Conservation (phyloP, 1,139 yeast species). For the Taphrina sp. region DNA sequence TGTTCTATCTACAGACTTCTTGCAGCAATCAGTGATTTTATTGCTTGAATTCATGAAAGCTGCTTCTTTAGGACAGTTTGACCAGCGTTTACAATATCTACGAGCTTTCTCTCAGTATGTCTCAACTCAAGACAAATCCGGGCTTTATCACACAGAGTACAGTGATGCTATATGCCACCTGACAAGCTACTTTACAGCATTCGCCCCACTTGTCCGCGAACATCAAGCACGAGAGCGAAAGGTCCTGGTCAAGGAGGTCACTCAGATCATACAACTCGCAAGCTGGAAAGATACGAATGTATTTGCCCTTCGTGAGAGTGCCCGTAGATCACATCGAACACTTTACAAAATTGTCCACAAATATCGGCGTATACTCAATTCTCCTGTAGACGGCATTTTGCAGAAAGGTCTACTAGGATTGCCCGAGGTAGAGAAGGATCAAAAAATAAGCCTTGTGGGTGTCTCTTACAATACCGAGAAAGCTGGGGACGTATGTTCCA, state of each 20-base stretch:
- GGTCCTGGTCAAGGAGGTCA: constrained; percentile 69
- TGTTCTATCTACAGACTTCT: constrained; percentile 43
- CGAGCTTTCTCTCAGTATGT: constrained; percentile 34
- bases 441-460: constrained; percentile 8
- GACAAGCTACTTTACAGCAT: constrained; percentile 65
- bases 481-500: background rate
- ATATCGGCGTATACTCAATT: constrained; percentile 63
- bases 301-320: constrained; percentile 89
- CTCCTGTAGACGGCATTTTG: constrained; percentile 56
- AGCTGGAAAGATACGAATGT: constrained; percentile 97
- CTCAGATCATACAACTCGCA: constrained; percentile 81
- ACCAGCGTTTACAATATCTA: constrained; percentile 61
- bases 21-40: constrained; percentile 58
- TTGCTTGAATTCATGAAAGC: constrained; percentile 73
- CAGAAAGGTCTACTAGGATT: constrained; percentile 70
- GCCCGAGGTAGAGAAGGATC: constrained; percentile 35
- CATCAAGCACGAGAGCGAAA: constrained; percentile 52
- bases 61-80: constrained; percentile 60
- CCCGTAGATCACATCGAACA: constrained; percentile 78
- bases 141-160: constrained; percentile 34
- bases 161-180: constrained; percentile 59
- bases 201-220: constrained; percentile 51
- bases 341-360: constrained; percentile 82
- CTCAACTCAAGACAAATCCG: background rate
- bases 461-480: background rate